Percentiles rank a stretch among this genome's conserved stretches.
Conservation (phyloP, 306 rosid species). For the Prosopis cineraria region DNA sequence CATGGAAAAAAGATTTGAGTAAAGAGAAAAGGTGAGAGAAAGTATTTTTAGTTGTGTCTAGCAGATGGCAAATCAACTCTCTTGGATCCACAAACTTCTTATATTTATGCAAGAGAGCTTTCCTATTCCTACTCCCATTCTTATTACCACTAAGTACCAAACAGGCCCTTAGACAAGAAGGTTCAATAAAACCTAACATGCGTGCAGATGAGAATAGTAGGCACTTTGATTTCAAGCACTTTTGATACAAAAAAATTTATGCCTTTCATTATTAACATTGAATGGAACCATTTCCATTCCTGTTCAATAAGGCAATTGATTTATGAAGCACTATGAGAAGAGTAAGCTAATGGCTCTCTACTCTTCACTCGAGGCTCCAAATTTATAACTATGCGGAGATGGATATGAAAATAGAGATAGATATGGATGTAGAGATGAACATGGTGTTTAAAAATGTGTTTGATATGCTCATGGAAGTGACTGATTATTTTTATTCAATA, state of each 20-base stretch:
- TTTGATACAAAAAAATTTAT: background rate
- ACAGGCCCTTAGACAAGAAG: background rate
- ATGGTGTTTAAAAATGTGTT: too few relatives aligned
- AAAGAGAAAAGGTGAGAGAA: background rate
- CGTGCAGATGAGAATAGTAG: background rate
- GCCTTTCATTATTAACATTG: conserved; percentile 10
- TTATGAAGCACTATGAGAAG: conserved; percentile 57
- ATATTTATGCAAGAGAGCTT: background rate
- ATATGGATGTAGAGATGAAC: too few relatives aligned
- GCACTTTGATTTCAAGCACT: background rate
- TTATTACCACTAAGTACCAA: background rate
- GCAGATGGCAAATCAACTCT: background rate
- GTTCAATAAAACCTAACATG: background rate
- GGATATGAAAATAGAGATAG: too few relatives aligned
- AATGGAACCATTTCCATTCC: conserved; percentile 37
- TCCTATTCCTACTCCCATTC: background rate
- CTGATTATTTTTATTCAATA: too few relatives aligned
- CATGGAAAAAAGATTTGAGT: too few relatives aligned
- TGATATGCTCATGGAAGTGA: too few relatives aligned
- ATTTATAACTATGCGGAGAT: background rate
- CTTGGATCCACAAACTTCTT: background rate
- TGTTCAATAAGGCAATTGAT: conserved; percentile 38
- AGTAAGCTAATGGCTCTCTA: conserved; percentile 44
- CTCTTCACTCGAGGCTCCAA: conserved; percentile 61
- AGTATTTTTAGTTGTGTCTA: background rate